Evolutionary conservation across 352 stramenopile genomes (phyloP), one percentile per base, ranked within the genome.

Genomic region (Globisporangium polare): DNA sequence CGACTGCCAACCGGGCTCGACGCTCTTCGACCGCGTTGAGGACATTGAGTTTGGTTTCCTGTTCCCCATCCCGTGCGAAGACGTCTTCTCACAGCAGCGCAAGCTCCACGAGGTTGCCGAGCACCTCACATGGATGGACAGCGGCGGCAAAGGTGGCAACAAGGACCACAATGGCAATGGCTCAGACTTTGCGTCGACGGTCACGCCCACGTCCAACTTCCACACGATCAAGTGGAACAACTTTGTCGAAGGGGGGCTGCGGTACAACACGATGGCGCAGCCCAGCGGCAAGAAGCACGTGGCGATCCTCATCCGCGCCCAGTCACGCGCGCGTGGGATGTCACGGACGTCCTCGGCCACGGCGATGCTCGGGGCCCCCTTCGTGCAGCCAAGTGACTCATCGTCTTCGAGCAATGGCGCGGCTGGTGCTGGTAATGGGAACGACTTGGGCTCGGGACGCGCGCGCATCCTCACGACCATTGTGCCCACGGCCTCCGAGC

Each of bases 61-160:
- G 2, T 94, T 94, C 50, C 86, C 83, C 1, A 63, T 94, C 17
- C 86, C 86, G 18, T 90, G 78, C 49, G 86, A 94, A 72, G 86
- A 94, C 66, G 76, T 90, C 5, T 87, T 94, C 27, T 74, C 86
- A 0, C 73, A 86, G 15, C 83, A 94, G 57, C 79, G 83, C 55
- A 94, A 94, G 63, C 62, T 94, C 26, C 74, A 89, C 49, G 76
- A 92, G 65, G 75, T 94, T 10, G 84, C 84, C 0, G 80, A 90
- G 18, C 74, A 88, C 31, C 71, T 94, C 27, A 90, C 81, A 41
- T 88, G 84, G 74, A 72, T 79, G 10, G 67, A 70, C 43, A 68
- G 53, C 24, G 53, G 43, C 29, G 49, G 59, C 18, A 22, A 43
- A 29, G 59, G 26, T 33, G 49, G 64, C 29, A 71, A 63, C 20